Evolutionary conservation across 495 filamentous ascomycete genomes (phyloP).

Genomic region (Endocarpon pusillum): DNA sequence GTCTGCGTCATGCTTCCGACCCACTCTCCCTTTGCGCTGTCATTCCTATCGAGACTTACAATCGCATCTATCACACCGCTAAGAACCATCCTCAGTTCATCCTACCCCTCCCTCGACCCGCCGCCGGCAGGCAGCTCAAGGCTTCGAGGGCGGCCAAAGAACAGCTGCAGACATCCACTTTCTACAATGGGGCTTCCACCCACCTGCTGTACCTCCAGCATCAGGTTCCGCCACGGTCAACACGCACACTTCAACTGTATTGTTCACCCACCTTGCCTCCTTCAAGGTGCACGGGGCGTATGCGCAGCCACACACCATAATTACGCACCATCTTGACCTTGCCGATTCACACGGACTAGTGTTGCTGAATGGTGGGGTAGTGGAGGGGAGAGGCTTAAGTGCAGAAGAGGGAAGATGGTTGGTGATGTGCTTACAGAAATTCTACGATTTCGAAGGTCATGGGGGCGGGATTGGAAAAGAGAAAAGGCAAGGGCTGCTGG

Average conservation of each 20-base stretch:
- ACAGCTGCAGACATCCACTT: slow-evolving; percentile 29
- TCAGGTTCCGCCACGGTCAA: slow-evolving; percentile 17
- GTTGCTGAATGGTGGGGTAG: slow-evolving; percentile 65
- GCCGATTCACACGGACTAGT: slow-evolving; percentile 56
- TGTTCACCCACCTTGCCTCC: slow-evolving; percentile 85
- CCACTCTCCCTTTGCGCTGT: slow-evolving; percentile 61
- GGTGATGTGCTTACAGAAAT: slow-evolving; percentile 86
- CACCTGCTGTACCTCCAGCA: slow-evolving; percentile 62
- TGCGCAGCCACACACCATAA: slow-evolving; percentile 76
- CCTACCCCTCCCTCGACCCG: slow-evolving; percentile 62
- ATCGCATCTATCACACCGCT: slow-evolving; percentile 46
- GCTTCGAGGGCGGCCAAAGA: background rate
- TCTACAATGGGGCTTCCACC: slow-evolving; percentile 57
- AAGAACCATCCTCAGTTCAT: slow-evolving; percentile 72
- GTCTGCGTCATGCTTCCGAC: slow-evolving; percentile 60
- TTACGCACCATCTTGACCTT: slow-evolving; percentile 79
- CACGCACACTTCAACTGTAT: slow-evolving; percentile 53
- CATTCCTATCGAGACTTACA: slow-evolving; percentile 56
- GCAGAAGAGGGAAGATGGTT: slow-evolving; percentile 73
- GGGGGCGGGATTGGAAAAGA: slow-evolving; percentile 28
- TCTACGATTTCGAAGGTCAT: slow-evolving; percentile 54
- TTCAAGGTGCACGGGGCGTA: slow-evolving; percentile 84
- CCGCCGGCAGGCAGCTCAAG: slow-evolving; percentile 1
- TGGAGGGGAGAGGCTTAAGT: slow-evolving; percentile 57
- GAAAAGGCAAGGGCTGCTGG: slow-evolving; percentile 46